A percentile compares a stretch with the other conserved stretches of the same genome.
These are phyloP conservation scores for Cercophora newfieldiana DNA, from an alignment of 495 filamentous ascomycete species.

Conservation along the genomic window DNA sequence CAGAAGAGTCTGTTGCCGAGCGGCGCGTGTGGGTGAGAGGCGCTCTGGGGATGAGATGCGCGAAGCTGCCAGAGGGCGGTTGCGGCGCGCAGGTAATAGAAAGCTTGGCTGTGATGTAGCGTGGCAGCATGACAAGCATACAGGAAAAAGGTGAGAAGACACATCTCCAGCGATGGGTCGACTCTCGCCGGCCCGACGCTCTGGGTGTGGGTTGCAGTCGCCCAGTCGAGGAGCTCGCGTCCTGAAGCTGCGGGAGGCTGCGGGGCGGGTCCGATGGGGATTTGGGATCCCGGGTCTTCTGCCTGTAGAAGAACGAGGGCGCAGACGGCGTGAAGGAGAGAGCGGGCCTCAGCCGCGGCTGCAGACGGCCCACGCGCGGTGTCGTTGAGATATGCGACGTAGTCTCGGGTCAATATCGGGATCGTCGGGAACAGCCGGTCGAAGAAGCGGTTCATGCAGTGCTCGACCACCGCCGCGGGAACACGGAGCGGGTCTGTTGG, in stretches of 20 bases:
- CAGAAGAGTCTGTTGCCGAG: constrained; percentile 54
- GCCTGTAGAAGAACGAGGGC: constrained; percentile 40
- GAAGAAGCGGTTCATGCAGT: constrained; percentile 42
- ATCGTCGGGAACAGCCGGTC: constrained; percentile 45
- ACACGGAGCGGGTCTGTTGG: constrained; percentile 8
- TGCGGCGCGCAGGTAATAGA: constrained; percentile 62
- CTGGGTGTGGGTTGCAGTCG: neutral
- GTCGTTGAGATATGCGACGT: constrained; percentile 29
- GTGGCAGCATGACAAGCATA: constrained; percentile 70
- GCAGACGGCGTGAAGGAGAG: constrained; percentile 36
- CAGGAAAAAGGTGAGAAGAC: constrained; percentile 69
- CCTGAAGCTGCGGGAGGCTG: neutral
- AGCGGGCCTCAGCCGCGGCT: constrained; percentile 33
- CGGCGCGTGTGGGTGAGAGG: neutral
- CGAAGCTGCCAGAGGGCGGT: constrained; percentile 54
- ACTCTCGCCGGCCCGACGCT: neutral
- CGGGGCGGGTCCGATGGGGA: neutral
- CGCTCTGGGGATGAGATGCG: constrained; percentile 6
- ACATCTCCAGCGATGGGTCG: constrained; percentile 55
- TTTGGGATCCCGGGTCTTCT: constrained; percentile 25
- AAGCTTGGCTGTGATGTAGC: constrained; percentile 60
- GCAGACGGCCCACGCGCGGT: constrained; percentile 13
- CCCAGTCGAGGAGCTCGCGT: neutral
- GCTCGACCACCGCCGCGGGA: constrained; percentile 26
- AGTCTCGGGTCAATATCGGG: constrained; percentile 37